phyloP scores from a whole-genome alignment of 441 rosid species.

The Melastoma candidum region DNA sequence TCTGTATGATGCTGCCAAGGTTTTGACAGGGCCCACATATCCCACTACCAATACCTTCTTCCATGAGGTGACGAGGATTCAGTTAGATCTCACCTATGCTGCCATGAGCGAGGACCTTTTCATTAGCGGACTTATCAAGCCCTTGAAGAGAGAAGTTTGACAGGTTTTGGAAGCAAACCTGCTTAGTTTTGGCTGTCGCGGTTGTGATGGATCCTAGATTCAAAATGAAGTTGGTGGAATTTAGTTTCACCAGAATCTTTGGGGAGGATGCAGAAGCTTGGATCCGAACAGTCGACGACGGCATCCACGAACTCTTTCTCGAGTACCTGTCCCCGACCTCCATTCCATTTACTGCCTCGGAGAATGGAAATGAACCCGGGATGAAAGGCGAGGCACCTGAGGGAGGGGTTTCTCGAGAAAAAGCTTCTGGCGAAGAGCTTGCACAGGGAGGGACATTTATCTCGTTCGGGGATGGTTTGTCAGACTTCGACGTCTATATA shows the following conservation, averaged over 20 bases:
- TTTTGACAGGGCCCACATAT: constrained; percentile 34
- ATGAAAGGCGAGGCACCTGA: constrained; percentile 28
- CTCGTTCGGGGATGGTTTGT: constrained; percentile 59
- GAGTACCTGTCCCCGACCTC: constrained; percentile 41
- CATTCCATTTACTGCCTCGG: constrained; percentile 29
- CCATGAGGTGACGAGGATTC: constrained; percentile 69
- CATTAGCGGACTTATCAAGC: constrained; percentile 40
- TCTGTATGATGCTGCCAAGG: constrained; percentile 57
- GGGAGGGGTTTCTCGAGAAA: constrained; percentile 22
- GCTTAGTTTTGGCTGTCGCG: constrained; percentile 67
- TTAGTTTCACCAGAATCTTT: constrained; percentile 59
- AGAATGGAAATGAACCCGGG: constrained; percentile 24
- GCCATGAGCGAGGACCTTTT: constrained; percentile 52
- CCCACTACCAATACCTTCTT: constrained; percentile 58
- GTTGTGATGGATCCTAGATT: constrained; percentile 88
- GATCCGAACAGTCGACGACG: constrained; percentile 58
- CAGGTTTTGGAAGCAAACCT: constrained; percentile 69
- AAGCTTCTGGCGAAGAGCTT: constrained; percentile 17
- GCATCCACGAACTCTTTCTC: constrained; percentile 58
- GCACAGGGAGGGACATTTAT: constrained; percentile 47
- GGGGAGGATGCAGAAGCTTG: constrained; percentile 69
- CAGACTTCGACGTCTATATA: constrained; percentile 73
- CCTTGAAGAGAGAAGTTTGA: constrained; percentile 68
- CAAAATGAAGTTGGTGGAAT: constrained; percentile 76
- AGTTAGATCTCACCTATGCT: constrained; percentile 52